Percentiles rank a stretch among this genome's conserved stretches.
Conservation (phyloP, 2,329 filamentous ascomycete genomes). For the Acrocalymma vagum region DNA sequence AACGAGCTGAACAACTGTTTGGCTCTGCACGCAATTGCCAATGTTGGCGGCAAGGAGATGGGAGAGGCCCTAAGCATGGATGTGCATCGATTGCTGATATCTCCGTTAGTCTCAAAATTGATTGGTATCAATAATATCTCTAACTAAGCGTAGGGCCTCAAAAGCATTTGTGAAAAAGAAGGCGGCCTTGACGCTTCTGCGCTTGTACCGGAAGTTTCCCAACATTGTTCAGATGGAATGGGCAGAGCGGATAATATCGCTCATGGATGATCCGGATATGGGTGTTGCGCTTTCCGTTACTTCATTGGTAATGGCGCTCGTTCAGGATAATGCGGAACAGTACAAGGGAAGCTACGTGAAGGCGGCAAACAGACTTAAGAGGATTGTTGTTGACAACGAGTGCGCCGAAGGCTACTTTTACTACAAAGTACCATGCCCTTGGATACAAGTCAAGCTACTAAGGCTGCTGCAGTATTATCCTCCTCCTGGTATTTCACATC, state of each 20-base stretch:
- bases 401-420: constrained; percentile 93
- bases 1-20: constrained; percentile 98
- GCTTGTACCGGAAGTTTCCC: constrained; percentile 92
- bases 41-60: constrained; percentile 96
- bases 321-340: constrained; percentile 91
- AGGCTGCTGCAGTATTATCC: constrained; percentile 95
- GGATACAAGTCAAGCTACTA: constrained; percentile 95
- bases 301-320: constrained; percentile 91
- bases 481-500: constrained; percentile 73
- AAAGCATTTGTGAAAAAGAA: constrained; percentile 99
- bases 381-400: constrained; percentile 89
- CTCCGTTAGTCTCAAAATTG: constrained; percentile 71
- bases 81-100: constrained; percentile 92
- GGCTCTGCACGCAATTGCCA: constrained; percentile 95
- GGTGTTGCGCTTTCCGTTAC: constrained; percentile 95
- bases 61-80: constrained; percentile 91
- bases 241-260: constrained; percentile 97
- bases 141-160: constrained; percentile 66
- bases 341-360: constrained; percentile 96
- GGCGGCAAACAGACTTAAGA: constrained; percentile 87
- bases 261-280: constrained; percentile 96
- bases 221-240: constrained; percentile 95
- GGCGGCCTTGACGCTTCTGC: constrained; percentile 89
- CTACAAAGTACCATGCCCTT: constrained; percentile 99
- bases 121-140: constrained; percentile 6